Percentiles rank a stretch among this genome's conserved stretches.
Conservation (phyloP, 2,329 filamentous ascomycete genomes). For the Ilyonectria destructans region DNA sequence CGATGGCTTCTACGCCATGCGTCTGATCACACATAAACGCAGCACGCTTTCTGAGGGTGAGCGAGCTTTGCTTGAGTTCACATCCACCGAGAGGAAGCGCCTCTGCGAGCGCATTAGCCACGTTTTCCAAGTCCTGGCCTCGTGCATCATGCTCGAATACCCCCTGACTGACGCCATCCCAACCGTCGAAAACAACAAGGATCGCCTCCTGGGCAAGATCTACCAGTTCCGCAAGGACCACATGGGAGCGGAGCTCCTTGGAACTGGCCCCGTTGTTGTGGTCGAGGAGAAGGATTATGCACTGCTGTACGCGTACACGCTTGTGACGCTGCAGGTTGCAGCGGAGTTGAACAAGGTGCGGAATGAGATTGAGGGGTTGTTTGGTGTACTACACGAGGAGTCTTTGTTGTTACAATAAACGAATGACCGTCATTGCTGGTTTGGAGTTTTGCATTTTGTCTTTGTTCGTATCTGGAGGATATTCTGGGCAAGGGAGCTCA, state of each 20-base stretch:
- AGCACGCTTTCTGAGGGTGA: constrained; percentile 84
- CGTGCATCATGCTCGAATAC: constrained; percentile 94
- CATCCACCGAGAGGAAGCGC: constrained; percentile 82
- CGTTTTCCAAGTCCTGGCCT: constrained; percentile 88
- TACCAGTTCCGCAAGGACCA: constrained; percentile 87
- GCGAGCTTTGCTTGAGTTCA: constrained; percentile 84
- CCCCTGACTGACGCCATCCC: constrained; percentile 92
- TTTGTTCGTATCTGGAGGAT: neutral
- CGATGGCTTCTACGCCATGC: constrained; percentile 97
- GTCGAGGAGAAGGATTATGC: constrained; percentile 89
- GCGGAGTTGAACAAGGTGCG: constrained; percentile 75
- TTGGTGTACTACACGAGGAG: constrained; percentile 75
- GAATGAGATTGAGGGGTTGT: constrained; percentile 74
- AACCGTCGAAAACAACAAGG: constrained; percentile 84
- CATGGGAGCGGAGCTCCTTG: constrained; percentile 53
- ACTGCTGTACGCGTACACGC: constrained; percentile 90
- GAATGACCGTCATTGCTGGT: neutral
- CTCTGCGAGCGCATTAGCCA: constrained; percentile 93
- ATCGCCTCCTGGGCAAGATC: constrained; percentile 88
- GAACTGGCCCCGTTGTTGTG: constrained; percentile 49
- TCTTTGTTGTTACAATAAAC: constrained; percentile 69
- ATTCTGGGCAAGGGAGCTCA: neutral
- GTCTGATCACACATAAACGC: constrained; percentile 89
- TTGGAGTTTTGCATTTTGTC: constrained; percentile 22
- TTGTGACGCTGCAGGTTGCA: constrained; percentile 78